Evolutionary conservation across 805 yeast genomes (phyloP).

Genomic region (Yarrowia deformans): DNA sequence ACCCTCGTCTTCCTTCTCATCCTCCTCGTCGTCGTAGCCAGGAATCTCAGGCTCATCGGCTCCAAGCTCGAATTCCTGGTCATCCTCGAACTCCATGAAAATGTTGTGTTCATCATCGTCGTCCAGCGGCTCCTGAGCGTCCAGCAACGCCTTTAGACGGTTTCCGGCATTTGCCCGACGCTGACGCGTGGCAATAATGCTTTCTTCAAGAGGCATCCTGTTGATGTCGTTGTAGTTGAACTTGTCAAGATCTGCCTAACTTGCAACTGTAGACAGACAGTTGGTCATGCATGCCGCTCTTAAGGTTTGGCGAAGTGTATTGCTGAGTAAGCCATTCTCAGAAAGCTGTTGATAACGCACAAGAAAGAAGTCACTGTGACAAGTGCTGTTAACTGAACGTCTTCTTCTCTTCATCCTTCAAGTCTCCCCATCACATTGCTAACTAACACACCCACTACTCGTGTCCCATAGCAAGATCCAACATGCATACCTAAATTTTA

Average conservation of each 20-base stretch:
- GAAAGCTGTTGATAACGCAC: background rate
- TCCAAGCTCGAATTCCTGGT: slow-evolving; percentile 53
- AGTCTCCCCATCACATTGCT: no score
- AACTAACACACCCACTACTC: no score
- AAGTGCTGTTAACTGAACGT: no score
- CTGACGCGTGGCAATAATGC: slow-evolving; percentile 63
- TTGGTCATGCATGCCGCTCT: background rate
- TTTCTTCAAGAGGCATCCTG: slow-evolving; percentile 32
- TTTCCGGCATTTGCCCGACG: slow-evolving; percentile 92
- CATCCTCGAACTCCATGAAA: slow-evolving; percentile 54
- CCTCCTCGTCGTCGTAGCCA: slow-evolving; percentile 39
- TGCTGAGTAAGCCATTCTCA: background rate
- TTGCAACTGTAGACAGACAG: background rate
- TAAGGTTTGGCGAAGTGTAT: background rate
- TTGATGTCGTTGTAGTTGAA: background rate
- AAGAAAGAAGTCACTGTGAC: no score
- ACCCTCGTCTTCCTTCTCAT: slow-evolving; percentile 42
- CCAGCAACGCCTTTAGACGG: slow-evolving; percentile 73
- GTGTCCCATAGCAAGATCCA: background rate
- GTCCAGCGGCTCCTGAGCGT: slow-evolving; percentile 67
- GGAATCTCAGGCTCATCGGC: slow-evolving; percentile 41
- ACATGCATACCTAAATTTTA: slow-evolving; percentile 19
- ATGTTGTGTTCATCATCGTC: slow-evolving; percentile 75
- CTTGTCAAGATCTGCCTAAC: background rate
- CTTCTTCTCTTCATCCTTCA: no score